Evolutionary conservation across 257 asterid genomes (phyloP), one percentile per base, ranked within the genome.

Genomic region (Euphrasia confusa): DNA sequence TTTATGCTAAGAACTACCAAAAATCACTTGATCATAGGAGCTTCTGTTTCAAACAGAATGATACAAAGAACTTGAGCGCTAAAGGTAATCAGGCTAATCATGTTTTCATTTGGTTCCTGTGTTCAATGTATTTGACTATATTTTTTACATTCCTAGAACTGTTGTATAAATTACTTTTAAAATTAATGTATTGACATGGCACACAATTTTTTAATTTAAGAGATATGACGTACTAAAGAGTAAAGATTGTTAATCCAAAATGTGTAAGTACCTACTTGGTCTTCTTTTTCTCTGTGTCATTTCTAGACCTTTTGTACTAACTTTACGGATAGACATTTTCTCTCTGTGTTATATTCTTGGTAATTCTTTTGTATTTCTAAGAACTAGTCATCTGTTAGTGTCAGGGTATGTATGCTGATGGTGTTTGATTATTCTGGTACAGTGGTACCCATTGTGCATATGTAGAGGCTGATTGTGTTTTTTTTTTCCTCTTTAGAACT

Each of bases 21-120:
- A 93, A 89, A 71, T 89, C 99, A 67, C 96, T 93, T 64, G 99
- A 93, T 76, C 97, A 93, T 60, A 81, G 95, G 73, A 93, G 99
- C 79, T 93, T 93, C 71, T 89, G 82, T 74, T 93, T 93, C 74
- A 93, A 89, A 80, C 97, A 93, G 87, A 95, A 93, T 79, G 99
- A 93, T 77, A 71, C 89, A 4, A 89, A 89, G 83, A 87, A 79
- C 86, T 79, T 89, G 90, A 89, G 94, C 66, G 65, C 85, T 60
- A 93, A 89, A 85, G 96, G 99, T 93, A 83, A 86, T 64, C 66
- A 61, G 69, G 52, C 30, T 55, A 68, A 69, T 70, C 58, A 62
- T 64, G 65, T 56, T 66, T 66, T 39, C 59, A 37, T 64, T 66
- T 67, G 62, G 56, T 39, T 66, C 75, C 53, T 72, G 57, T 71